Evolutionary conservation across 2,329 filamentous ascomycete genomes (phyloP).

Genomic region (Didymella lethalis): DNA sequence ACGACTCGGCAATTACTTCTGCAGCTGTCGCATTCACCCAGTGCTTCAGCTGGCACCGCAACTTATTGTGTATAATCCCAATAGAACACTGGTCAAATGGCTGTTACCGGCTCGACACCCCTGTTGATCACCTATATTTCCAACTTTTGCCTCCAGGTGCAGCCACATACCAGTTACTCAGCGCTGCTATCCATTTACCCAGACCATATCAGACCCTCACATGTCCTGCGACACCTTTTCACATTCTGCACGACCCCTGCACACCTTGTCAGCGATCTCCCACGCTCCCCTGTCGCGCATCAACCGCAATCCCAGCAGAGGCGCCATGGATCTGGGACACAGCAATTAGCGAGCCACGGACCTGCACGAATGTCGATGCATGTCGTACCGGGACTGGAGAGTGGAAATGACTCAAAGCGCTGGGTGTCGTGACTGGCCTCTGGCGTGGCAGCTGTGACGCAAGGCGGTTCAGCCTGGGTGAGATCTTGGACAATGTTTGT

Average conservation of each 20-base stretch:
- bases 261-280: conserved; percentile 8
- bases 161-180: conserved; percentile 1
- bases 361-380: conserved; percentile 11
- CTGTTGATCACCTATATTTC: background rate
- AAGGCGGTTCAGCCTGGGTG: background rate
- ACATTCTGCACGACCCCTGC: background rate
- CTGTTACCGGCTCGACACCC: background rate
- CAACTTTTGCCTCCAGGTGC: background rate
- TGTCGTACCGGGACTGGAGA: conserved; percentile 5
- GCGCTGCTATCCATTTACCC: background rate
- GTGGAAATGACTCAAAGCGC: conserved; percentile 14
- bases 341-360: conserved; percentile 16
- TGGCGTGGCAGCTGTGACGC: conserved; percentile 1
- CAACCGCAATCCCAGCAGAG: conserved; percentile 4
- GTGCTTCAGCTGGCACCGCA: background rate
- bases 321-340: conserved; percentile 7
- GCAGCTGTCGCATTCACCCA: background rate
- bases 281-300: conserved; percentile 17
- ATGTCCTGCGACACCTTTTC: background rate
- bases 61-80: background rate
- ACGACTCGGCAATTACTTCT: conserved; percentile 7
- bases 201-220: background rate
- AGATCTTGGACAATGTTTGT: background rate
- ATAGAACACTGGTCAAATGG: background rate
- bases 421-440: conserved; percentile 1